Percentiles rank a stretch among this genome's conserved stretches.
Evolutionary conservation across 2,329 filamentous ascomycete species (phyloP).

Genomic region (Didymella keratinophila): DNA sequence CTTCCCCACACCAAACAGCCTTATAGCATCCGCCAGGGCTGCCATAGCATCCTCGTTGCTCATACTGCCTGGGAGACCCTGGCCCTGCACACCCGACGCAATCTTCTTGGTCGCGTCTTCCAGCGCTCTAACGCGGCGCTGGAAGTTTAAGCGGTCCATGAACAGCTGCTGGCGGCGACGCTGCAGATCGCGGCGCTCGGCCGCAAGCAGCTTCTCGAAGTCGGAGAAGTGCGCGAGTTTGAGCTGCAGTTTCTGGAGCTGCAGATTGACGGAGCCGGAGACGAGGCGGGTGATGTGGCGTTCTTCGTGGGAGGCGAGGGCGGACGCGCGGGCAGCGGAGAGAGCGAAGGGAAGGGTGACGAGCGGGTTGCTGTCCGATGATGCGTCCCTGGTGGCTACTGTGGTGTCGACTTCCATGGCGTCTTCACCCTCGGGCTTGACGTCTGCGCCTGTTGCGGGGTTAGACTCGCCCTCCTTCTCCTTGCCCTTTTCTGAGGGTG

Average conservation of each 20-base stretch:
- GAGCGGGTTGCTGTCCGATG: constrained; percentile 53
- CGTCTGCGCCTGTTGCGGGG: constrained; percentile 56
- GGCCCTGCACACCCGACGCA: constrained; percentile 36
- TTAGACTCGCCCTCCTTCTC: constrained; percentile 64
- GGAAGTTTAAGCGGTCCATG: constrained; percentile 88
- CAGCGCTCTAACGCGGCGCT: constrained; percentile 82
- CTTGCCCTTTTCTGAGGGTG: constrained; percentile 61
- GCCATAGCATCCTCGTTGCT: constrained; percentile 44
- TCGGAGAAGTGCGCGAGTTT: constrained; percentile 97
- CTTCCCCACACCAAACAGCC: constrained; percentile 47
- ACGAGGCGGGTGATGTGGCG: constrained; percentile 95
- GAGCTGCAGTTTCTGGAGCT: constrained; percentile 93
- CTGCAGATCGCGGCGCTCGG: constrained; percentile 91
- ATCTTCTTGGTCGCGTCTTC: constrained; percentile 74
- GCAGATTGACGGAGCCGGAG: constrained; percentile 89
- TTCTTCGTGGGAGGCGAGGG: constrained; percentile 93
- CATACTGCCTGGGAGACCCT: constrained; percentile 43
- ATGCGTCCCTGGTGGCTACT: constrained; percentile 34
- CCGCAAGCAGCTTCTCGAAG: constrained; percentile 90
- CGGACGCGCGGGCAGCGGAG: constrained; percentile 84
- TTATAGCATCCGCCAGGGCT: constrained; percentile 46
- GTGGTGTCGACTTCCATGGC: constrained; percentile 67
- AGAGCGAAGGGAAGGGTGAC: constrained; percentile 85
- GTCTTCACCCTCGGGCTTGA: constrained; percentile 64
- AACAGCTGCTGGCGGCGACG: constrained; percentile 91